Base-by-base conservation (phyloP, 2,329 filamentous ascomycete species). In the Colletotrichum australisinense region DNA sequence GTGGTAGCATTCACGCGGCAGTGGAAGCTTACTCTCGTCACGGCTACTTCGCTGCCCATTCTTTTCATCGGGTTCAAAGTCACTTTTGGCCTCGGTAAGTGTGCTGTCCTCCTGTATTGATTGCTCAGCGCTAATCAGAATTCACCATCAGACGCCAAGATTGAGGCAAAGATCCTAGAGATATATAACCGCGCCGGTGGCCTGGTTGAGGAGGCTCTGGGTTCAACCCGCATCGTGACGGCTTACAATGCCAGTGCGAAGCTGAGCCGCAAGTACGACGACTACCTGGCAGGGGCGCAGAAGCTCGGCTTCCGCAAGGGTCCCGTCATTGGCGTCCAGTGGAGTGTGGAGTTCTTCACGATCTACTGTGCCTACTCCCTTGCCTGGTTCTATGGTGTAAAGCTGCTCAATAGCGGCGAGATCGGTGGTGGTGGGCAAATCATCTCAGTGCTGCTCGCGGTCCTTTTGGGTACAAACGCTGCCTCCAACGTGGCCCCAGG, bases 351-450 rank as follows among this genome's bases (percentile, higher is more conserved):
- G 5, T 93, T 92, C 78, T 93, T 93, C 74, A 89, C 93, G 75
- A 90, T 91, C 4, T 93, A 92, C 75, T 87, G 89, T 2, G 90
- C 90, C 6, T 93, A 93, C 78, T 90, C 89, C 2, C 83, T 93
- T 19, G 90, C 91, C 0, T 93, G 86, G 66, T 86, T 84, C 83
- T 84, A 85, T 64, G 84, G 84, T 8, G 76, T 84, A 53, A 78
- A 76, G 28, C 80, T 85, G 77, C 78, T 81, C 7, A 76, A 78
- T 7, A 77, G 75, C 1, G 83, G 83, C n/a, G 80, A 84, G 63
- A 81, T 86, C 32, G 28, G 72, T 0, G 75, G 79, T 8, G 76
- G 80, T 4, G 84, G 56, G 16, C 28, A 58, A 30, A 58, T 58
- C 28, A 58, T 58, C 28, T 58, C 56, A 14, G 56, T 58, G 8